Base-by-base conservation (phyloP, 345 rosid species). In the Cardamine chenopodiifolia region DNA sequence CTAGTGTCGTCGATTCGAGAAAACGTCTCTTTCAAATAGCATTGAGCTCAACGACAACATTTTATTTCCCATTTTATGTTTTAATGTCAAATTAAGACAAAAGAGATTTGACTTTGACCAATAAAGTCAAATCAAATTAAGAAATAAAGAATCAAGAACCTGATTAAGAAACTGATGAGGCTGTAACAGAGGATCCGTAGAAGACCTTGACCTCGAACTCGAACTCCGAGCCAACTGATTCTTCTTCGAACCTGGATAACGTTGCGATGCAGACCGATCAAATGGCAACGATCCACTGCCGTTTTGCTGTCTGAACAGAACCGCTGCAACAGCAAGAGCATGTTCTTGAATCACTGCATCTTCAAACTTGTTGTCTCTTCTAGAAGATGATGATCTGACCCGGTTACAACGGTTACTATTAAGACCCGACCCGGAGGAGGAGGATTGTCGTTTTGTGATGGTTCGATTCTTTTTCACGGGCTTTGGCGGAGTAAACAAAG, bases 161-260 rank as follows among this genome's bases (percentile, higher is more conserved):
- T 85, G 88, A 70, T 84, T 90, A 82, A 86, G 86, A 61, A 95
- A 86, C 87, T 95, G 97, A 52, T 89, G 92, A 77, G 97, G 99
- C 74, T 86, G 90, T 68, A 92, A 76, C 76, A 92, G 83, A 69
- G 96, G 98, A 84, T 90, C 97, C 9, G 94, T 85, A 28, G 92
- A 92, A 22, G 97, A 89, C 53, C 97, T 82, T 37, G 98, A 85
- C 72, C 98, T 81, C 9, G 97, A 74, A 73, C 97, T 95, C 17
- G 99, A 90, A 82, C 96, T 95, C 64, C 96, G 83, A 48, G 98
- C 92, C 79, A 95, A 79, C 74, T 83, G 91, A 62, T 70, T 79
- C 82, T 85, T 89, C 83, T 86, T 90, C 17, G 97, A 75, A 70
- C 77, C 86, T 32, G 89, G 87, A 81, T 83, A 89, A 54, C 97